Conservation (phyloP, 805 yeast species). For the Starmerella floris region DNA sequence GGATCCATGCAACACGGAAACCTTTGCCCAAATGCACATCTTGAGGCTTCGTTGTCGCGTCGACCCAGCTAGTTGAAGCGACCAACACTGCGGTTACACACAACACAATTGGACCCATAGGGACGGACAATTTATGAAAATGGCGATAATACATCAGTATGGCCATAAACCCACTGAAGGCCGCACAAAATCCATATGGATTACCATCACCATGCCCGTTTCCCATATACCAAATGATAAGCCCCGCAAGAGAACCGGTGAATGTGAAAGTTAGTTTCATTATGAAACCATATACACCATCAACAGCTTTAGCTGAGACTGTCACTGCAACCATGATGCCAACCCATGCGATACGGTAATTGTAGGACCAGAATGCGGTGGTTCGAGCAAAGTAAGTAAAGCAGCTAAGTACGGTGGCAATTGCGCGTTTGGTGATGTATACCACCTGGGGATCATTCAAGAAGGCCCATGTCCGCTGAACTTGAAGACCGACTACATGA, state of each 20-base stretch:
- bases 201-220: conserved; percentile 26
- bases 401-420: conserved; percentile 12
- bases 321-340: conserved; percentile 24
- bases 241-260: conserved; percentile 23
- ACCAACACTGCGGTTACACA: conserved; percentile 22
- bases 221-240: conserved; percentile 27
- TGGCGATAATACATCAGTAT: conserved; percentile 22
- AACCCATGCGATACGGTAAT: conserved; percentile 23
- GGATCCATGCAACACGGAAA: conserved; percentile 25
- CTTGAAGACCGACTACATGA: conserved; percentile 18
- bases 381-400: conserved; percentile 19
- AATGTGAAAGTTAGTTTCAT: conserved; percentile 21
- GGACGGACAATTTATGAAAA: conserved; percentile 21
- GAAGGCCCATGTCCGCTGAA: neutral
- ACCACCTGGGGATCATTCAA: conserved; percentile 7
- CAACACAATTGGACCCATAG: conserved; percentile 24
- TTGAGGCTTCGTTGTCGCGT: conserved; percentile 9
- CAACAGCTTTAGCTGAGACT: conserved; percentile 23
- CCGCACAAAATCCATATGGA: conserved; percentile 24
- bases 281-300: conserved; percentile 22
- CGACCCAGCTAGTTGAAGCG: conserved; percentile 24
- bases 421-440: conserved; percentile 19
- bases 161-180: conserved; percentile 16
- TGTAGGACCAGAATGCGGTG: conserved; percentile 22
- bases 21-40: conserved; percentile 20